These are phyloP conservation scores for Emydomyces testavorans DNA, from an alignment of 2,329 filamentous ascomycete genomes.

Conservation along the genomic window DNA sequence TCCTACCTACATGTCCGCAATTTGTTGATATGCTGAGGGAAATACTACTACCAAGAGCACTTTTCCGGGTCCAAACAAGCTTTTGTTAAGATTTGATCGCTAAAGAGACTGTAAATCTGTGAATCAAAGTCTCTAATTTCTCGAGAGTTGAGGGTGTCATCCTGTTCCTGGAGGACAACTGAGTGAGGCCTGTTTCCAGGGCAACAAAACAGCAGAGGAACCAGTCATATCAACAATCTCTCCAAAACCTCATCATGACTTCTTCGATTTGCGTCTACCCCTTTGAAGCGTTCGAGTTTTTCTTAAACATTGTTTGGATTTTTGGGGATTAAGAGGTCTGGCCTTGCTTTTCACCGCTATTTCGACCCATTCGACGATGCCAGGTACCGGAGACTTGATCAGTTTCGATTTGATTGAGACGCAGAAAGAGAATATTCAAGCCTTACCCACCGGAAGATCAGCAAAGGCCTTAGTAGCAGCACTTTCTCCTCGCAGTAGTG, in stretches of 20 bases:
- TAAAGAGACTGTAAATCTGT: too few relatives aligned
- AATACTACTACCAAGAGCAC: too few relatives aligned
- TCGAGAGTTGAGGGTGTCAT: too few relatives aligned
- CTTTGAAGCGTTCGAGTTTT: not conserved
- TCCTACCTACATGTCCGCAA: too few relatives aligned
- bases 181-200: slow-evolving; percentile 3
- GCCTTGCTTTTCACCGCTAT: not conserved
- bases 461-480: slow-evolving; percentile 74
- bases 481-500: slow-evolving; percentile 47
- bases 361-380: slow-evolving; percentile 23
- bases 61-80: too few relatives aligned
- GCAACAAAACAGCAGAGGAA: not conserved
- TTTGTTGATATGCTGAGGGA: too few relatives aligned
- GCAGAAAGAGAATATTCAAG: slow-evolving; percentile 97
- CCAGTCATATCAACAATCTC: slow-evolving; percentile 5
- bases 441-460: slow-evolving; percentile 75
- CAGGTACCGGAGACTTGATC: slow-evolving; percentile 35
- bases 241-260: not conserved
- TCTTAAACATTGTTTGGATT: not conserved
- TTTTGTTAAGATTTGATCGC: too few relatives aligned
- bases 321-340: not conserved
- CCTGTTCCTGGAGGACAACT: too few relatives aligned
- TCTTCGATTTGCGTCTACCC: not conserved
- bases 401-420: slow-evolving; percentile 86
- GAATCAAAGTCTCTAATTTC: too few relatives aligned